A percentile compares a stretch with the other conserved stretches of the same genome.
phyloP scores from a whole-genome alignment of 306 rosid genomes.

The Argentina anserina region DNA sequence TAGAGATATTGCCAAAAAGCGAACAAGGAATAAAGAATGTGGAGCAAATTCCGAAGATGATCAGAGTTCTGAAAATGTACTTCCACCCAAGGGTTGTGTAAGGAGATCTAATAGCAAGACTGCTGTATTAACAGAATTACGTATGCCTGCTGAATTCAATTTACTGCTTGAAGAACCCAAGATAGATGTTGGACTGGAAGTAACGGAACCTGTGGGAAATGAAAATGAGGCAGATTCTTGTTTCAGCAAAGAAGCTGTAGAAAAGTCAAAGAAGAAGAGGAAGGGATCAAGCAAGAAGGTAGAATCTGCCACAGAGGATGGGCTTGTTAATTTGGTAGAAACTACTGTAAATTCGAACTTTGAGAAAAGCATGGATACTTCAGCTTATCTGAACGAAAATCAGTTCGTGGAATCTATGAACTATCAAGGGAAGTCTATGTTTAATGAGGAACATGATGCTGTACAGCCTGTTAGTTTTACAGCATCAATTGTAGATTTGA shows the following conservation, averaged over 20 bases:
- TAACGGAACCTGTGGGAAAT: background rate
- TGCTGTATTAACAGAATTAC: background rate
- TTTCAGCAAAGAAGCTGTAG: background rate
- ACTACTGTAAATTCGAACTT: slow-evolving; percentile 13
- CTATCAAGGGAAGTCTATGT: background rate
- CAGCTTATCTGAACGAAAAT: background rate
- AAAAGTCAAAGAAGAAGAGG: slow-evolving; percentile 8
- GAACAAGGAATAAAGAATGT: background rate
- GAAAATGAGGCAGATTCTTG: background rate
- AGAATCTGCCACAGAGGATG: background rate
- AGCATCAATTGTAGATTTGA: no score
- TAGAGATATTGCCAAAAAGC: background rate
- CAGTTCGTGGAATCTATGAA: background rate
- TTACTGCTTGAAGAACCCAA: slow-evolving; percentile 6
- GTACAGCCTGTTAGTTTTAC: no score
- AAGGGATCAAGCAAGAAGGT: slow-evolving; percentile 2
- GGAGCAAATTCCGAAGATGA: background rate
- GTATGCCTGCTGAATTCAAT: background rate
- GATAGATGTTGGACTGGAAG: background rate
- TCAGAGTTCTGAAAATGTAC: background rate
- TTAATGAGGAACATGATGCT: background rate
- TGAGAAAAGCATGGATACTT: background rate
- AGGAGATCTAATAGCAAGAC: background rate
- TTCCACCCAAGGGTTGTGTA: background rate
- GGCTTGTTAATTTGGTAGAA: background rate